Conservation (phyloP, 2,329 filamentous ascomycete genomes). For the Malbranchea cinnamomea region DNA sequence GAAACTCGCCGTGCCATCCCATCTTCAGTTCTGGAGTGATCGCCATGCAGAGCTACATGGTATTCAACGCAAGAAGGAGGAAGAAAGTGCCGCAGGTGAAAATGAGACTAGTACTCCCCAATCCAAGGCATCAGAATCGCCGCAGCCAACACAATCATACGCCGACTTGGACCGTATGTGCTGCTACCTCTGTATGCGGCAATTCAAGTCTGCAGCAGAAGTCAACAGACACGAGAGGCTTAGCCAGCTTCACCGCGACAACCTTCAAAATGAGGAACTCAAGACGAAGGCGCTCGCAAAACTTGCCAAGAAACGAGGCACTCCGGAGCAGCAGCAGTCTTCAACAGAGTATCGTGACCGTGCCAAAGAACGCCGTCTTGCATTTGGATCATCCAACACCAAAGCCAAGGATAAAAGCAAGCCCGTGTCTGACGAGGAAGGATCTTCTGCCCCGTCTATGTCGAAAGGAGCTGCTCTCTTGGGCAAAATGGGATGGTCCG, state of each 20-base stretch:
- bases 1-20: conserved; percentile 42
- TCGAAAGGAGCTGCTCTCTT: conserved; percentile 37
- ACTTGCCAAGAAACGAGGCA: conserved; percentile 27
- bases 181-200: conserved; percentile 47
- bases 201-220: conserved; percentile 40
- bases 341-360: conserved; percentile 32
- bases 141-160: conserved; percentile 40
- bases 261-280: conserved; percentile 37
- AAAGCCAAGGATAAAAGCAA: conserved; percentile 20
- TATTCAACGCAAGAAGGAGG: conserved; percentile 19
- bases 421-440: conserved; percentile 14
- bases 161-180: conserved; percentile 42
- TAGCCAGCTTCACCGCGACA: conserved; percentile 42
- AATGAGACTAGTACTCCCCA: conserved; percentile 8
- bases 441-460: conserved; percentile 16
- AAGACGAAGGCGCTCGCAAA: conserved; percentile 27
- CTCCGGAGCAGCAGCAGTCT: conserved; percentile 13
- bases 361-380: conserved; percentile 30
- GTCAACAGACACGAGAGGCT: conserved; percentile 45
- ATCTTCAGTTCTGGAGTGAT: conserved; percentile 58
- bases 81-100: conserved; percentile 13
- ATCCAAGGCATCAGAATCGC: conserved; percentile 15
- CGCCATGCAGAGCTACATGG: conserved; percentile 54
- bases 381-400: conserved; percentile 25
- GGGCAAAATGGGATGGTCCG: conserved; percentile 37